A percentile compares a stretch with the other conserved stretches of the same genome.
Conservation (phyloP, 345 rosid genomes). For the Lepidium didymum region DNA sequence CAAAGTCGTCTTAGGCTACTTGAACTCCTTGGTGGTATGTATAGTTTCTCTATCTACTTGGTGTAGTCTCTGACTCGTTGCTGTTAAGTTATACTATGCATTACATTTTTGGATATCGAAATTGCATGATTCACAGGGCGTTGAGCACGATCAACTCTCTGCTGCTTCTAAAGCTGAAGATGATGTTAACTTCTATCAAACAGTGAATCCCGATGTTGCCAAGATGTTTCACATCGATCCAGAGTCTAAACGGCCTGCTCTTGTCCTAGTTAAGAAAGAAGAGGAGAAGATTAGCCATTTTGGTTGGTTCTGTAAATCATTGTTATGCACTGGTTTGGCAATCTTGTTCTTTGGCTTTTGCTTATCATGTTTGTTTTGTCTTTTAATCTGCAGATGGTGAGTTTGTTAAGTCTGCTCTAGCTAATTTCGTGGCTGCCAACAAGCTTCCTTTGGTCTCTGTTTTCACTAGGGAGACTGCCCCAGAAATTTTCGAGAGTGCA, state of each 20-base stretch:
- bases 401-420: constrained; percentile 65
- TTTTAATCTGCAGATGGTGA: constrained; percentile 60
- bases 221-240: constrained; percentile 85
- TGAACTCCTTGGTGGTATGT: constrained; percentile 86
- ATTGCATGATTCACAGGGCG: constrained; percentile 40
- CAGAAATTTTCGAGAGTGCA: constrained; percentile 72
- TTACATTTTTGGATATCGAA: not conserved
- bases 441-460: constrained; percentile 83
- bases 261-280: constrained; percentile 77
- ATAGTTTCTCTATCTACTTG: constrained; percentile 12
- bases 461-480: constrained; percentile 76
- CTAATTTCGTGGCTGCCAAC: constrained; percentile 64
- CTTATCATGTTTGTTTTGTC: not conserved
- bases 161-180: constrained; percentile 91
- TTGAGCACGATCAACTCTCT: constrained; percentile 69
- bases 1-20: constrained; percentile 79
- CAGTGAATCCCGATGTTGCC: constrained; percentile 80
- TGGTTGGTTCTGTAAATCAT: constrained; percentile 45
- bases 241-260: constrained; percentile 67
- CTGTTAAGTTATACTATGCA: not conserved
- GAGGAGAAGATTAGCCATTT: constrained; percentile 73
- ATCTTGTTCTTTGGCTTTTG: not conserved
- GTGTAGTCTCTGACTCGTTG: not conserved
- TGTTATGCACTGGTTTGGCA: not conserved
- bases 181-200: constrained; percentile 87